Conservation (phyloP, 345 rosid species). For the Ricinus communis region DNA sequence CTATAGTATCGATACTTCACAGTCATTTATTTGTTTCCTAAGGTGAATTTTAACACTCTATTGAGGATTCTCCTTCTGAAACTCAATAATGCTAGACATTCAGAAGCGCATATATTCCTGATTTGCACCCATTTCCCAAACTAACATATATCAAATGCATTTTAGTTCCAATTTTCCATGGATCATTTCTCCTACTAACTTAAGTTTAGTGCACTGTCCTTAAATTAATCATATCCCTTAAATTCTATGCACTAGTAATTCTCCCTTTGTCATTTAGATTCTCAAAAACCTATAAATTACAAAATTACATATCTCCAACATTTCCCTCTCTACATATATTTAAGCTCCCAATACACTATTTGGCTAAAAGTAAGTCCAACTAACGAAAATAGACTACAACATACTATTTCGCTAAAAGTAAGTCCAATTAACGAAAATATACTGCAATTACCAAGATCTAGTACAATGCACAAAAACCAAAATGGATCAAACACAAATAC, state of each 20-base stretch:
- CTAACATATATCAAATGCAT: too few relatives aligned
- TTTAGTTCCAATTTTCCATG: too few relatives aligned
- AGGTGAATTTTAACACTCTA: not conserved
- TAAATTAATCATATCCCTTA: not conserved
- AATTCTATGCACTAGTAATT: not conserved
- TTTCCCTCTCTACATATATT: not conserved
- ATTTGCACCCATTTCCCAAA: too few relatives aligned
- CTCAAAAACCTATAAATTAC: not conserved
- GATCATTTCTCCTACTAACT: too few relatives aligned
- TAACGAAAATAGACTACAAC: not conserved
- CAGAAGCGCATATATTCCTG: not conserved
- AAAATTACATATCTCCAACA: not conserved
- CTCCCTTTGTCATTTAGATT: not conserved
- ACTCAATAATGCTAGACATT: not conserved
- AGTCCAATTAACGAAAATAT: not conserved
- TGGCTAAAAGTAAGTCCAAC: not conserved
- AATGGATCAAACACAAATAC: conserved; percentile 28
- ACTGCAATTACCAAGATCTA: conserved; percentile 10
- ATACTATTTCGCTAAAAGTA: not conserved
- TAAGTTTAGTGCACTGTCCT: not conserved
- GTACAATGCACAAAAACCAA: conserved; percentile 8
- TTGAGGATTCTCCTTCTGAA: not conserved
- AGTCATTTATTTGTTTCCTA: not conserved
- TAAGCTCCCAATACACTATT: not conserved
- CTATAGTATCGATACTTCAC: not conserved